Percentiles rank a stretch among this genome's conserved stretches.
phyloP scores from a whole-genome alignment of 768 basidiomycete species.

The Lepiota subincarnata region DNA sequence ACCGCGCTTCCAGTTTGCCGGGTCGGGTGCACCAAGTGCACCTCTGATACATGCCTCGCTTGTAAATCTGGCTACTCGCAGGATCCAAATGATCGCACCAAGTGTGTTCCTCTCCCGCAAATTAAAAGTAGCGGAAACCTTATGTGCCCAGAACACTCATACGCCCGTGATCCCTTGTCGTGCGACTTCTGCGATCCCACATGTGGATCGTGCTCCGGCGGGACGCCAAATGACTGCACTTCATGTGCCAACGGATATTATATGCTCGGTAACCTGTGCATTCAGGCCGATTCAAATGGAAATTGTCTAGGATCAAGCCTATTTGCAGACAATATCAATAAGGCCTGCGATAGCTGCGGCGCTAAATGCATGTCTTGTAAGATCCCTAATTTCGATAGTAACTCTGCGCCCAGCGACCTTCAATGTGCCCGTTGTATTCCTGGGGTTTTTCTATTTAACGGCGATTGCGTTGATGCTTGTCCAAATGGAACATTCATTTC shows the following conservation, averaged over 20 bases:
- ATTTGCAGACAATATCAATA: constrained; percentile 78
- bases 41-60: constrained; percentile 57
- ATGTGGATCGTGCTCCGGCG: constrained; percentile 66
- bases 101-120: constrained; percentile 53
- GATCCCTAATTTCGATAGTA: constrained; percentile 63
- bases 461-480: constrained; percentile 65
- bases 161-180: constrained; percentile 38
- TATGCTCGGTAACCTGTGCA: constrained; percentile 61
- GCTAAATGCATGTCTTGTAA: constrained; percentile 72
- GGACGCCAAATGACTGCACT: constrained; percentile 63
- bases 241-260: constrained; percentile 60
- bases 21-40: constrained; percentile 69
- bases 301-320: constrained; percentile 64
- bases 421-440: constrained; percentile 78
- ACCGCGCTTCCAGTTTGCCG: constrained; percentile 57
- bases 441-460: constrained; percentile 69
- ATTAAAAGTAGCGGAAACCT: constrained; percentile 46
- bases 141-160: constrained; percentile 61
- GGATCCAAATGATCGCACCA: constrained; percentile 56
- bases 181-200: constrained; percentile 59
- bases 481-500: constrained; percentile 70
- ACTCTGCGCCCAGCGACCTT: constrained; percentile 58
- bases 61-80: constrained; percentile 69
- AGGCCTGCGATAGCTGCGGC: constrained; percentile 78
- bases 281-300: constrained; percentile 58